phyloP scores from a whole-genome alignment of 1,284 basidiomycete genomes.

The Phellopilus nigrolimitatus region DNA sequence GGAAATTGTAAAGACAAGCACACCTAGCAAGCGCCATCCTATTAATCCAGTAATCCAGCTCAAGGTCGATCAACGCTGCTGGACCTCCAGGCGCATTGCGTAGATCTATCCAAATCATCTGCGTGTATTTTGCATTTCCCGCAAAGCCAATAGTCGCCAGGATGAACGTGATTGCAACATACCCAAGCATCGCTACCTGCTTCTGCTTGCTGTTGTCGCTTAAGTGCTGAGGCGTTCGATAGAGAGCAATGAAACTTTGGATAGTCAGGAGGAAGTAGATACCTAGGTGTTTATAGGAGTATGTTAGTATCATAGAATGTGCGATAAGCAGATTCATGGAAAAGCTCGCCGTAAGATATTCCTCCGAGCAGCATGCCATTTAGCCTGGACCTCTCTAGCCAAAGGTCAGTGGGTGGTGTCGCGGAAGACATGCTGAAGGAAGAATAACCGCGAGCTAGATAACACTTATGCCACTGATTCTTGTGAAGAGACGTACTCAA shows the following conservation, averaged over 20 bases:
- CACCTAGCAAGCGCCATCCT: no score
- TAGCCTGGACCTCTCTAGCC: slow-evolving; percentile 18
- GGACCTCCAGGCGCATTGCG: slow-evolving; percentile 26
- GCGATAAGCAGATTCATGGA: neutral
- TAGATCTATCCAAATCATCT: slow-evolving; percentile 34
- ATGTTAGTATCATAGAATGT: neutral
- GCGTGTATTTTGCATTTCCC: slow-evolving; percentile 29
- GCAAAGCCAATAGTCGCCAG: slow-evolving; percentile 31
- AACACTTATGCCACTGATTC: no score
- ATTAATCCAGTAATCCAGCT: no score
- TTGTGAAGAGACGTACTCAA: no score
- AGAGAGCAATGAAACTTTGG: slow-evolving; percentile 3
- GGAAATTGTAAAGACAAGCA: no score
- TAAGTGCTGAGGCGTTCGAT: neutral
- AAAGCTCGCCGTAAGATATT: slow-evolving; percentile 17
- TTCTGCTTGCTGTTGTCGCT: neutral
- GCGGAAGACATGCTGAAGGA: neutral
- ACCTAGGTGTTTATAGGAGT: slow-evolving; percentile 1
- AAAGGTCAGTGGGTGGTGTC: slow-evolving; percentile 14
- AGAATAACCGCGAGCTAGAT: no score
- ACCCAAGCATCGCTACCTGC: slow-evolving; percentile 8
- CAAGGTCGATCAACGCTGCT: no score
- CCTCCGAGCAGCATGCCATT: slow-evolving; percentile 16
- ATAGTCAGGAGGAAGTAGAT: slow-evolving; percentile 9
- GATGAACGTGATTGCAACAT: slow-evolving; percentile 27